Evolutionary conservation across 139 green algal species (phyloP), one percentile per base, ranked within the genome.

Genomic region (Spirogloea muscicola): DNA sequence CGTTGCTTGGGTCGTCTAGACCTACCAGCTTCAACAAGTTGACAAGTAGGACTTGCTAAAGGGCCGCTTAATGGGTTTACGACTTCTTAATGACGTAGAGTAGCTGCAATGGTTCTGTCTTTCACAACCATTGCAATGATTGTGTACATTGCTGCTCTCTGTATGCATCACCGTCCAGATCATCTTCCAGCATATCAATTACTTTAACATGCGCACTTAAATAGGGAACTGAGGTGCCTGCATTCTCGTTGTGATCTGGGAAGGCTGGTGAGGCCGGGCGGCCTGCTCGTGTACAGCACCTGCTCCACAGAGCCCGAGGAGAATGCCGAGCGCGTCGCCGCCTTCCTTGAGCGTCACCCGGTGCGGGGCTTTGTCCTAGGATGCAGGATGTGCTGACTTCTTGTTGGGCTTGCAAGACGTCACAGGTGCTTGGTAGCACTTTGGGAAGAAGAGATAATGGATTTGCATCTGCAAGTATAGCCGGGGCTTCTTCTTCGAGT

Each of bases 251-350:
- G n/a, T 3, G 27, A 27, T 9, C 49, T 25, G 6, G 27, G 21
- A 27, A 74, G 68, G 21, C 51, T 91, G 40, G 91, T 96, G 33
- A 72, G 51, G 25, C 90, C 90, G 9, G 90, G 91, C 0, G 92
- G 92, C 2, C 1, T 93, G 25, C 82, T 97, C 33, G 91, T 97
- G 33, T 97, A 97, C 83, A 87, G 63, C 72, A 97, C 92, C 4
- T 97, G 92, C 75, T 82, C 74, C 13, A 76, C 90, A 4, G 88
- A 93, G 65, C 40, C 41, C 3, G 80, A 88, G 40, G 89, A 94
- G 65, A 91, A 93, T 43, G 48, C 66, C 46, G 55, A 79, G 25
- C 64, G 77, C 34, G 72, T 90, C 18, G 33, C 29, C 44, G 64
- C 65, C 0, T 91, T 91, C 51, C 76, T 91, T 46, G 4, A 46